Evolutionary conservation across 2,329 filamentous ascomycete species (phyloP).

Genomic region (Pseudocercospora ulei): DNA sequence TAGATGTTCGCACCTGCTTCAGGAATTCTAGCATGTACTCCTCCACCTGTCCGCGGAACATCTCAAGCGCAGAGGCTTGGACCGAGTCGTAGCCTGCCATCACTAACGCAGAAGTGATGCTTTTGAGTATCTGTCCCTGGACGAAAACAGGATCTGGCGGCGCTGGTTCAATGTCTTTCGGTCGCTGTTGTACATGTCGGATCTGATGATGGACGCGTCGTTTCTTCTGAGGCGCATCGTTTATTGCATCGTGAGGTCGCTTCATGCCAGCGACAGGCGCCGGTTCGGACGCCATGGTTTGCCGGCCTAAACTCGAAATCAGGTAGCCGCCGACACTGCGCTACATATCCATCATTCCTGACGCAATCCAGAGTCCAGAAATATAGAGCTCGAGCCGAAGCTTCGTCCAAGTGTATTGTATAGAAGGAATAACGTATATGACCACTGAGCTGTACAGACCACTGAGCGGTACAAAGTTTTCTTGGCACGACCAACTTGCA

Average conservation of each 20-base stretch:
- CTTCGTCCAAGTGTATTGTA: too few relatives aligned
- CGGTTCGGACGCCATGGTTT: constrained; percentile 18
- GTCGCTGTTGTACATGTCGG: constrained; percentile 27
- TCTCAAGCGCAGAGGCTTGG: constrained; percentile 48
- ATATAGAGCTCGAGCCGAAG: too few relatives aligned
- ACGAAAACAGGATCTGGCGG: constrained; percentile 45
- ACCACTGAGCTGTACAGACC: too few relatives aligned
- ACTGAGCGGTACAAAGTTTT: too few relatives aligned
- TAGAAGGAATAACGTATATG: too few relatives aligned
- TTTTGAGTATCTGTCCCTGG: constrained; percentile 47
- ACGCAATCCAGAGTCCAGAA: too few relatives aligned
- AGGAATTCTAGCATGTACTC: constrained; percentile 52
- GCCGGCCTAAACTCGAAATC: too few relatives aligned
- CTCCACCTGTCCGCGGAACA: constrained; percentile 47
- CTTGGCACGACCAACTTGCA: too few relatives aligned
- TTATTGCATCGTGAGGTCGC: constrained; percentile 15
- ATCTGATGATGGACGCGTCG: constrained; percentile 23
- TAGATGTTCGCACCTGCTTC: constrained; percentile 47
- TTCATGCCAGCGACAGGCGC: constrained; percentile 15
- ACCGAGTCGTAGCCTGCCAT: constrained; percentile 49
- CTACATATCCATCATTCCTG: too few relatives aligned
- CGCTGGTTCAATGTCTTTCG: constrained; percentile 32
- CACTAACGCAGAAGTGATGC: constrained; percentile 46
- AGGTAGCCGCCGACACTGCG: too few relatives aligned
- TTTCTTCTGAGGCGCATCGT: constrained; percentile 18